Conservation (phyloP, 164 flowering plant genomes). For the Dillenia suffruticosa region DNA sequence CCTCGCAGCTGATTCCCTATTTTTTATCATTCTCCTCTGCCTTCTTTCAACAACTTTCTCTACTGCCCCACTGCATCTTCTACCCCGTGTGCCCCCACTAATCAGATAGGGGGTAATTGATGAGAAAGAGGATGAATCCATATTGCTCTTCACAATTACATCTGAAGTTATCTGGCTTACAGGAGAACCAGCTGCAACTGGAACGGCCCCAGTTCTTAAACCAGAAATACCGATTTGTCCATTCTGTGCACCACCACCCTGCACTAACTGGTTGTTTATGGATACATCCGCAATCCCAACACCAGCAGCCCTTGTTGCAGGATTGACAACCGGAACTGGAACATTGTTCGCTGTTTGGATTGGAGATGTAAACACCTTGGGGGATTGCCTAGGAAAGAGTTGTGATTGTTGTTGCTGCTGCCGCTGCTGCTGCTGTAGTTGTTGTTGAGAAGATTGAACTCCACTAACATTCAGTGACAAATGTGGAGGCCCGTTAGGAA, state of each 20-base stretch:
- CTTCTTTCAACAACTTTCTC: conserved; percentile 92
- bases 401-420: conserved; percentile 33
- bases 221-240: conserved; percentile 26
- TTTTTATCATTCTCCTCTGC: conserved; percentile 90
- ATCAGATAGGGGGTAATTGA: conserved; percentile 36
- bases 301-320: conserved; percentile 19
- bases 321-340: conserved; percentile 38
- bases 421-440: conserved; percentile 19
- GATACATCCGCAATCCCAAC: conserved; percentile 19
- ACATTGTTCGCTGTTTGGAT: conserved; percentile 16
- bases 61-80: conserved; percentile 47
- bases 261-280: conserved; percentile 16
- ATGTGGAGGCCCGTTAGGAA: conserved; percentile 27
- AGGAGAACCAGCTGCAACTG: conserved; percentile 33
- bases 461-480: conserved; percentile 56
- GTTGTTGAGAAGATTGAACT: conserved; percentile 36
- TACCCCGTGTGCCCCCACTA: conserved; percentile 45
- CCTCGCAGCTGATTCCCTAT: conserved; percentile 93
- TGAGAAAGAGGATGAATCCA: conserved; percentile 37
- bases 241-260: conserved; percentile 12
- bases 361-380: conserved; percentile 33
- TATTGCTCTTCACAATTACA: conserved; percentile 39
- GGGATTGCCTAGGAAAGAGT: conserved; percentile 42
- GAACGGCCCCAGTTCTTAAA: conserved; percentile 19
- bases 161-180: conserved; percentile 28